Evolutionary conservation across 208 protist genomes (phyloP).

Genomic region (Wallacemonas sp.): DNA sequence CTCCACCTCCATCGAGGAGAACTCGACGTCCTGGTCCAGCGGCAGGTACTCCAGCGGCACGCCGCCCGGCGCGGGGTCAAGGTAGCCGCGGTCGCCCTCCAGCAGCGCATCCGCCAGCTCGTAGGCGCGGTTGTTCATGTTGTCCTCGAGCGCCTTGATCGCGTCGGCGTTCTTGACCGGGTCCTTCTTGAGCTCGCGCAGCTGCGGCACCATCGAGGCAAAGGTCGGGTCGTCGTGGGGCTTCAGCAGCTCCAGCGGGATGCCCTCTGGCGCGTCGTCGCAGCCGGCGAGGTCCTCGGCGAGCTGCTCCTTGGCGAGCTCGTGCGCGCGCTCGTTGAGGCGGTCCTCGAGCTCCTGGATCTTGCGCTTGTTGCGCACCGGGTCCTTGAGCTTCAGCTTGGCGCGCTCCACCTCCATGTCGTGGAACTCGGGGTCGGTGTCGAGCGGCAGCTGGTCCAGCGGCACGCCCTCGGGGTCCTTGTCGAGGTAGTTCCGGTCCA

Average conservation of each 20-base stretch:
- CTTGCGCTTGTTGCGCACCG: conserved; percentile 43
- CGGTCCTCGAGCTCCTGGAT: conserved; percentile 54
- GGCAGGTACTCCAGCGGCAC: conserved; percentile 66
- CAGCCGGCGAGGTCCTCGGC: conserved; percentile 36
- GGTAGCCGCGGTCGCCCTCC: conserved; percentile 70
- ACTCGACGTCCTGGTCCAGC: conserved; percentile 62
- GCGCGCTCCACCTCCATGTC: conserved; percentile 42
- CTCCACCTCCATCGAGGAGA: conserved; percentile 69
- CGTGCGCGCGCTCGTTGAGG: conserved; percentile 40
- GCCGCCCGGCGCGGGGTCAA: conserved; percentile 62
- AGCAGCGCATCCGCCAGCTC: conserved; percentile 69
- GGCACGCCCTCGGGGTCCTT: conserved; percentile 34
- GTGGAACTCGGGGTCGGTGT: conserved; percentile 35
- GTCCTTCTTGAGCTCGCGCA: conserved; percentile 75
- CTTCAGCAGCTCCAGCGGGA: conserved; percentile 62
- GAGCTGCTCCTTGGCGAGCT: conserved; percentile 42
- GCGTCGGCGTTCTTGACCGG: conserved; percentile 30
- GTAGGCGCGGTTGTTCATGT: conserved; percentile 80
- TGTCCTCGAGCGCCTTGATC: conserved; percentile 54
- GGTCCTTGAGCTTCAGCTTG: conserved; percentile 65
- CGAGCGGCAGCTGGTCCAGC: conserved; percentile 36
- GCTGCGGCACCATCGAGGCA: conserved; percentile 52
- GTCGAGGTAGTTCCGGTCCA: conserved; percentile 44
- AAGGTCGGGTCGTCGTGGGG: conserved; percentile 54
- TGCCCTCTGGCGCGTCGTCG: conserved; percentile 67